A percentile compares a stretch with the other conserved stretches of the same genome.
Conservation (phyloP, 2,329 filamentous ascomycete genomes). For the Botrytis aclada region DNA sequence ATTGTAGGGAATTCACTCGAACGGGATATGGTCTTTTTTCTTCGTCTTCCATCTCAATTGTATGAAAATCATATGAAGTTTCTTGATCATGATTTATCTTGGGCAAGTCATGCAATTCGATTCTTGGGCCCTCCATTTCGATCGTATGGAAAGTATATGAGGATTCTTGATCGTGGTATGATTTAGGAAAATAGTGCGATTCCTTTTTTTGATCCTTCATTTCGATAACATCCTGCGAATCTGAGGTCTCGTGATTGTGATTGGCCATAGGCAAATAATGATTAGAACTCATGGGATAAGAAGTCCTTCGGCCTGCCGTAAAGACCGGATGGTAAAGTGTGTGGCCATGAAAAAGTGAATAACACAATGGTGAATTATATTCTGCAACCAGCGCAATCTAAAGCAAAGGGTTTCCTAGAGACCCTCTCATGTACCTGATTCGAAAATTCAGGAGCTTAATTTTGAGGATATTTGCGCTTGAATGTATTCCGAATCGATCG, state of each 20-base stretch:
- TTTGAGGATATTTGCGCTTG: not conserved
- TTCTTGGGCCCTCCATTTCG: not conserved
- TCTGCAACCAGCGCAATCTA: not conserved
- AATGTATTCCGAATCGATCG: not conserved
- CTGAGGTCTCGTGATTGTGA: not conserved
- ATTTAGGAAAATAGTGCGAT: not conserved
- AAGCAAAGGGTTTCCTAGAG: not conserved
- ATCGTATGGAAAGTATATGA: not conserved
- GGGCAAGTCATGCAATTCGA: not conserved
- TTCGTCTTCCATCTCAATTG: not conserved
- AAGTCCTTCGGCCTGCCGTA: not conserved
- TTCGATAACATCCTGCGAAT: not conserved
- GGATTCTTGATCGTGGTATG: not conserved
- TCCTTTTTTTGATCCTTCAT: not conserved
- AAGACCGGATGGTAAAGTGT: not conserved
- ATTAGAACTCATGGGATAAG: not conserved
- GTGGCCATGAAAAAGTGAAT: not conserved
- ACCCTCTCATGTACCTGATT: not conserved
- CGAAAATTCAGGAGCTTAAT: not conserved
- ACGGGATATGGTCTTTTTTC: not conserved
- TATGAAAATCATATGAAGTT: not conserved
- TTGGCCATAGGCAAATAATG: not conserved
- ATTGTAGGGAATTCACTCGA: constrained; percentile 2
- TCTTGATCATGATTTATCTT: not conserved
- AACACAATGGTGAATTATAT: not conserved